Evolutionary conservation across 768 basidiomycete genomes (phyloP).

Genomic region (Russula sp.): DNA sequence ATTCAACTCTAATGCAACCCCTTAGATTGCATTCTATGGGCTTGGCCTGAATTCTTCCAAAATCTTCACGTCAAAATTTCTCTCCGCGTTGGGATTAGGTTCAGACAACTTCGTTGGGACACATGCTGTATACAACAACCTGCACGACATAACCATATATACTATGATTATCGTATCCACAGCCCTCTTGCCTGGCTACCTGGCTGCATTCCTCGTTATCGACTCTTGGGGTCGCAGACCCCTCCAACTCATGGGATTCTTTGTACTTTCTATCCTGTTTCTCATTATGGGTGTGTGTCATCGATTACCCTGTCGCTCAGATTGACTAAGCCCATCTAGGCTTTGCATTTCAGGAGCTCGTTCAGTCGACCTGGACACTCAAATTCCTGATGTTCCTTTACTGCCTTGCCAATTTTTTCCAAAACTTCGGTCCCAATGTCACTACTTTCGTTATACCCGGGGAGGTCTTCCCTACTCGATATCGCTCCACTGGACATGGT

Average conservation of each 20-base stretch:
- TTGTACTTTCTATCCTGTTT: slow-evolving; percentile 56
- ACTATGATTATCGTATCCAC: slow-evolving; percentile 69
- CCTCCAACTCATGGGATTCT: slow-evolving; percentile 76
- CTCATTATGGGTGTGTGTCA: slow-evolving; percentile 52
- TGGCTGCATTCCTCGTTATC: slow-evolving; percentile 53
- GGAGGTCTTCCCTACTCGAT: slow-evolving; percentile 40
- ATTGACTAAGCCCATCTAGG: slow-evolving; percentile 18
- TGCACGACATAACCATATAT: slow-evolving; percentile 60
- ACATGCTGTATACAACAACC: slow-evolving; percentile 38
- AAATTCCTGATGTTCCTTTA: slow-evolving; percentile 33
- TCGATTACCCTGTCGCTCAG: not conserved
- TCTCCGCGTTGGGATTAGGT: slow-evolving; percentile 50
- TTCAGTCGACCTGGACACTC: slow-evolving; percentile 22
- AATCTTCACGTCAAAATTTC: slow-evolving; percentile 51
- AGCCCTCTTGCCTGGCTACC: slow-evolving; percentile 80
- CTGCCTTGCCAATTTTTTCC: slow-evolving; percentile 37
- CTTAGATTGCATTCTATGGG: slow-evolving; percentile 80
- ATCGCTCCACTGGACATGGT: slow-evolving; percentile 38
- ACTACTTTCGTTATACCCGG: slow-evolving; percentile 40
- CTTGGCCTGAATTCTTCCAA: slow-evolving; percentile 76
- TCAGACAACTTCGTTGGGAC: slow-evolving; percentile 30
- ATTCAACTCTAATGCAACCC: not conserved
- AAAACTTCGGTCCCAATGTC: slow-evolving; percentile 40
- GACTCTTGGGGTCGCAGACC: slow-evolving; percentile 78
- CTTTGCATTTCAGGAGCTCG: slow-evolving; percentile 27